Evolutionary conservation across 495 filamentous ascomycete species (phyloP).

Genomic region (Podospora tetraspora): DNA sequence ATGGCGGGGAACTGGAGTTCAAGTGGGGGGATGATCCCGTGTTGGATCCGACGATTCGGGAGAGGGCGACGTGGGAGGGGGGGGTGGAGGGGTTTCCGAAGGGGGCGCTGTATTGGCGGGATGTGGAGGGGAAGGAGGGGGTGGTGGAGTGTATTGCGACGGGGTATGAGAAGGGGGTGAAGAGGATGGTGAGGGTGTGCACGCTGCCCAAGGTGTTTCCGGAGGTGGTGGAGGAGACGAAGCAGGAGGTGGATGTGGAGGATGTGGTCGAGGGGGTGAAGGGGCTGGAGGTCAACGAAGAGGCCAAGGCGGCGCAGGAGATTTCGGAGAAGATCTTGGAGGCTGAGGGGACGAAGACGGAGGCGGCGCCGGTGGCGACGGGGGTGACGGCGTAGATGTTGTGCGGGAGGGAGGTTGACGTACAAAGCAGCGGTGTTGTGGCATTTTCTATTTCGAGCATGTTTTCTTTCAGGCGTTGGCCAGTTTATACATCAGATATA

Average conservation of each 20-base stretch:
- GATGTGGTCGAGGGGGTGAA: not conserved
- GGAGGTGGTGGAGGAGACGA: not conserved
- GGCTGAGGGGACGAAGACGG: slow-evolving; percentile 5
- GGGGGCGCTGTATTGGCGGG: slow-evolving; percentile 47
- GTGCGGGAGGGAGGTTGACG: not conserved
- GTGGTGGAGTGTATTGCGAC: slow-evolving; percentile 41
- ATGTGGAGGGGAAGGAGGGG: slow-evolving; percentile 37
- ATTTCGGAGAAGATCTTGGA: slow-evolving; percentile 24
- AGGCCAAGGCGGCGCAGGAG: slow-evolving; percentile 1
- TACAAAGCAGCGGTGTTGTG: not conserved
- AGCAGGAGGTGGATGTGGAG: not conserved
- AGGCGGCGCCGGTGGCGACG: not conserved
- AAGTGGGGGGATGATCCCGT: slow-evolving; percentile 66
- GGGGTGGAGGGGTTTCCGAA: slow-evolving; percentile 41
- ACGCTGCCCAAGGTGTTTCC: slow-evolving; percentile 37
- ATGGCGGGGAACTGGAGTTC: slow-evolving; percentile 79
- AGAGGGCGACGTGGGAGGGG: slow-evolving; percentile 46
- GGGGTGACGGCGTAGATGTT: not conserved
- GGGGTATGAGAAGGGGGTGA: slow-evolving; percentile 33
- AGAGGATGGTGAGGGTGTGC: slow-evolving; percentile 40
- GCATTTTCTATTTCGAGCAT: not conserved
- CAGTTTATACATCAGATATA: not conserved
- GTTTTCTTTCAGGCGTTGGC: not conserved
- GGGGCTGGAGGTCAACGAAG: slow-evolving; percentile 3
- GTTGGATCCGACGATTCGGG: slow-evolving; percentile 55